Evolutionary conservation across 352 stramenopile species (phyloP), one percentile per base, ranked within the genome.

Genomic region (Pythium monospermum): DNA sequence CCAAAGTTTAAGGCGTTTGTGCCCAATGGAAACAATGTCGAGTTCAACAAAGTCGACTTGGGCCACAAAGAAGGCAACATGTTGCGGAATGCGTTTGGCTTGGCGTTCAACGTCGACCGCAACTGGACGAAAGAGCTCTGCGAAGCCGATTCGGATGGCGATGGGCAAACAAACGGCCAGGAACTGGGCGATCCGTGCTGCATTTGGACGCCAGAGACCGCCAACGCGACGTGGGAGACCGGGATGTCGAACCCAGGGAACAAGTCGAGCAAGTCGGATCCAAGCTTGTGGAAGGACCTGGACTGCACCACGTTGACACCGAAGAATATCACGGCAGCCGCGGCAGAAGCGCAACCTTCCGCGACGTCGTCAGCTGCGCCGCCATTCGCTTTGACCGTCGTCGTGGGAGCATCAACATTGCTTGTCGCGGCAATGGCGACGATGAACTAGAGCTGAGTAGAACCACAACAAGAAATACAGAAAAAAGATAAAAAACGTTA

Each of bases 161-260:
- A 95, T 53, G 84, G 84, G 1, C 67, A 80, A 30, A 93, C 82
- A 36, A 95, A 95, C 65, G 83, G 83, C 32, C 59, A 92, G 49
- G 84, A 95, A 59, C 76, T 94, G 11, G 83, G 85, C 4, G 85
- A 96, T 53, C 82, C 82, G 41, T 82, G 78, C 66, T 96, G 85
- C 56, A 54, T 69, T 19, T 94, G 75, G 73, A 42, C 26, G 7
- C 30, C 44, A 3, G 48, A n/a, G n/a, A n/a, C 47, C 12, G 38
- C 41, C 6, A 46, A 63, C 47, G 43, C 46, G 16, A 8, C 51
- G 40, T 41, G 46, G 21, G 44, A 22, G 3, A 60, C 21, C 16
- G 53, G 53, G 19, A 49, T 21, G 37, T 53, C 52, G 11, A 59
- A 49, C 43, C 49, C 50, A 5, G 38, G 38, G 23, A 58, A 58